A percentile compares a stretch with the other conserved stretches of the same genome.
These are phyloP conservation scores for Trametes hirsuta DNA, from an alignment of 1,284 basidiomycete genomes.

Conservation along the genomic window DNA sequence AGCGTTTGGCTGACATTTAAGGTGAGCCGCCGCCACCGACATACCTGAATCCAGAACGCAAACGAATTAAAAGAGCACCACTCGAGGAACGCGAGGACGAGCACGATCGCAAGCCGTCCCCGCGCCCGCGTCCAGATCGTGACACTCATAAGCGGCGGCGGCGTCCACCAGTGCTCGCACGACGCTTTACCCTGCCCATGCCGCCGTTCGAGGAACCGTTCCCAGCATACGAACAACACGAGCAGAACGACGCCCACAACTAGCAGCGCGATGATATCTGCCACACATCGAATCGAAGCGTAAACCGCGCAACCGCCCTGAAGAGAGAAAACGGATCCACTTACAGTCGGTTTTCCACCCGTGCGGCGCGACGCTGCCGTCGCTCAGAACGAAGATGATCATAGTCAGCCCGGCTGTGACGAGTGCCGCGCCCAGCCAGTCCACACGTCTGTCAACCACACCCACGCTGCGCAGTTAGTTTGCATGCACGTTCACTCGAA, in stretches of 20 bases:
- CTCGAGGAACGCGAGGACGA: conserved; percentile 68
- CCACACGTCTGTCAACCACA: conserved; percentile 51
- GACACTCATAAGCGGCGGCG: conserved; percentile 73
- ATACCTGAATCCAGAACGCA: conserved; percentile 58
- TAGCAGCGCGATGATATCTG: conserved; percentile 66
- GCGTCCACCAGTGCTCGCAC: conserved; percentile 39
- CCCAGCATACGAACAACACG: conserved; percentile 68
- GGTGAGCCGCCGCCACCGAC: conserved; percentile 6
- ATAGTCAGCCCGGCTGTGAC: conserved; percentile 78
- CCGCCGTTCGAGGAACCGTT: conserved; percentile 57
- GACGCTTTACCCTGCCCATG: conserved; percentile 32
- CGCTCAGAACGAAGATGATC: conserved; percentile 79
- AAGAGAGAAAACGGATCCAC: conserved; percentile 31
- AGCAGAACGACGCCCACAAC: conserved; percentile 67
- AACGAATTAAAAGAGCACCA: conserved; percentile 70
- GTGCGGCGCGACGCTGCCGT: conserved; percentile 69
- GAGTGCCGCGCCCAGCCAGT: conserved; percentile 84
- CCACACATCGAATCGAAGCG: background rate
- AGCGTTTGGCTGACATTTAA: too few species aligned
- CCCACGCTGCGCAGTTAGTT: background rate
- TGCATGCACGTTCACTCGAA: too few species aligned
- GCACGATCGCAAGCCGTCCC: conserved; percentile 68
- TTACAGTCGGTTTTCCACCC: conserved; percentile 79
- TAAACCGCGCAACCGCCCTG: too few species aligned
- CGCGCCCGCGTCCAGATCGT: conserved; percentile 70